A percentile compares a stretch with the other conserved stretches of the same genome.
Conservation (phyloP, 768 basidiomycete species). For the Mycena epipterygia region DNA sequence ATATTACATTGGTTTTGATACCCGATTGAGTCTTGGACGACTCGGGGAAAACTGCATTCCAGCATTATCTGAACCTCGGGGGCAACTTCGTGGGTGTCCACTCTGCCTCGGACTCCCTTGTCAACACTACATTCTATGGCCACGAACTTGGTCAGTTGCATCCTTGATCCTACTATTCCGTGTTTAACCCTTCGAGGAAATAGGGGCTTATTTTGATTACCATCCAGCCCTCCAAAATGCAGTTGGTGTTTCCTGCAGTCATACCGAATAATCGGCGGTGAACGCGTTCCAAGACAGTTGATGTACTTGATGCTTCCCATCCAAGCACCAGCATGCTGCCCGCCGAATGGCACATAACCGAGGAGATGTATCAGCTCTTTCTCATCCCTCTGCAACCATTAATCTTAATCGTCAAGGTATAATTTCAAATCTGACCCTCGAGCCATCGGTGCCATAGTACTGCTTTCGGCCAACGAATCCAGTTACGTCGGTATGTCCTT, state of each 20-base stretch:
- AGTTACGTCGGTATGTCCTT: slow-evolving; percentile 62
- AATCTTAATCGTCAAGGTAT: slow-evolving; percentile 59
- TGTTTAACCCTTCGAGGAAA: background rate
- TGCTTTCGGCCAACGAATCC: slow-evolving; percentile 76
- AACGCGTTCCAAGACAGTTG: slow-evolving; percentile 61
- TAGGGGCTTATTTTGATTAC: slow-evolving; percentile 77
- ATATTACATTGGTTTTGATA: background rate
- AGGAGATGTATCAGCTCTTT: slow-evolving; percentile 65
- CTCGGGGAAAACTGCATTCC: slow-evolving; percentile 70
- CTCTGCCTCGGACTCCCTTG: slow-evolving; percentile 72
- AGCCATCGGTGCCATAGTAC: slow-evolving; percentile 68
- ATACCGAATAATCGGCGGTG: slow-evolving; percentile 32
- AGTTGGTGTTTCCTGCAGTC: slow-evolving; percentile 52
- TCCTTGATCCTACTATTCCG: background rate
- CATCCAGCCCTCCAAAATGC: slow-evolving; percentile 77
- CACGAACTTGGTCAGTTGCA: slow-evolving; percentile 64
- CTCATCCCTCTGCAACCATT: background rate
- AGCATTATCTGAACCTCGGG: slow-evolving; percentile 73
- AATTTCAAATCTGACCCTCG: slow-evolving; percentile 83
- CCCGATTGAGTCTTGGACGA: slow-evolving; percentile 67
- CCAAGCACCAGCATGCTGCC: slow-evolving; percentile 74
- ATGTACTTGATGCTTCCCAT: slow-evolving; percentile 68
- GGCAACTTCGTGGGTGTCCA: slow-evolving; percentile 83
- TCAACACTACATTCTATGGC: slow-evolving; percentile 69
- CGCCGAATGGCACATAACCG: slow-evolving; percentile 62